phyloP scores from a whole-genome alignment of 2,329 filamentous ascomycete genomes.

The Phoma sp. region DNA sequence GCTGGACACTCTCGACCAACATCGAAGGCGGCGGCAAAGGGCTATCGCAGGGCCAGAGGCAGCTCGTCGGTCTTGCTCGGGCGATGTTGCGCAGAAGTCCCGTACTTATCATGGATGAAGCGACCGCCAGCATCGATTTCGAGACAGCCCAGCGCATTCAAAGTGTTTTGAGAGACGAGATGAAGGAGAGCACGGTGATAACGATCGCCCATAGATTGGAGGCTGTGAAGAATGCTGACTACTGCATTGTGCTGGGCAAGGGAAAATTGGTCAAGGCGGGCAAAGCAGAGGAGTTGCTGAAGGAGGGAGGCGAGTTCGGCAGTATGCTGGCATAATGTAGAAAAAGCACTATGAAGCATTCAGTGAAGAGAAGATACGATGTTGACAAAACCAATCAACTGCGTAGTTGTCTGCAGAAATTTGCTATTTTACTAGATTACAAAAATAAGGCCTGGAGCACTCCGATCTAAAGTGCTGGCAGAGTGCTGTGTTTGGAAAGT shows the following conservation, averaged over 20 bases:
- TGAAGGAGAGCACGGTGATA: conserved; percentile 66
- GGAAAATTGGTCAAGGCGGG: conserved; percentile 54
- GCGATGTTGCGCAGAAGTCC: conserved; percentile 66
- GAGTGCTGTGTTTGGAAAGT: too few species aligned
- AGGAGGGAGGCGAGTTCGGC: conserved; percentile 41
- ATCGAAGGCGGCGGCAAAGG: conserved; percentile 68
- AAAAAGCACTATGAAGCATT: too few species aligned
- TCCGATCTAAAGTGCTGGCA: too few species aligned
- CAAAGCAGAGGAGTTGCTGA: conserved; percentile 43
- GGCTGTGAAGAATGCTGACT: conserved; percentile 65
- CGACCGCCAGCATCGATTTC: conserved; percentile 68
- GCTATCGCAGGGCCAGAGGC: conserved; percentile 68
- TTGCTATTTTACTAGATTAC: too few species aligned
- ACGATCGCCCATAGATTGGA: conserved; percentile 70
- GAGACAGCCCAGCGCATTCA: conserved; percentile 65
- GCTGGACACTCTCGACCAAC: conserved; percentile 62
- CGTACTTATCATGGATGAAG: conserved; percentile 70
- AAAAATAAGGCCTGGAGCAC: too few species aligned
- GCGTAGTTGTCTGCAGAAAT: too few species aligned
- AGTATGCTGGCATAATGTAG: conserved; percentile 37
- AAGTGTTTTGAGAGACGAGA: conserved; percentile 61
- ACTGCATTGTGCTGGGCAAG: conserved; percentile 60
- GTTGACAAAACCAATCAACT: too few species aligned
- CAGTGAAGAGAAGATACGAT: too few species aligned
- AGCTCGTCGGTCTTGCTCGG: conserved; percentile 68